A percentile compares a stretch with the other conserved stretches of the same genome.
These are phyloP conservation scores for Gossypium raimondii DNA, from an alignment of 345 rosid genomes.

Conservation along the genomic window DNA sequence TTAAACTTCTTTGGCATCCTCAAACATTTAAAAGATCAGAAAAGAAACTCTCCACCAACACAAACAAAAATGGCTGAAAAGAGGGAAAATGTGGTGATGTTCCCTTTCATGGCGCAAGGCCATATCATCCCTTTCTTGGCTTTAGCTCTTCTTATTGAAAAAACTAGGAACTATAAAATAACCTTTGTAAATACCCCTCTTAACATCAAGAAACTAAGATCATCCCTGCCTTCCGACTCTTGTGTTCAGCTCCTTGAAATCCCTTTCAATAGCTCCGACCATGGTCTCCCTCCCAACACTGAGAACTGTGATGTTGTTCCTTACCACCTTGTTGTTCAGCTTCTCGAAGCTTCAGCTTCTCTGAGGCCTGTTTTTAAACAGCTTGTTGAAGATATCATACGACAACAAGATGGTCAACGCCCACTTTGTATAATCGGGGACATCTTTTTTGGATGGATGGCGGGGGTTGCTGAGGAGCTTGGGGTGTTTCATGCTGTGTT, in stretches of 20 bases:
- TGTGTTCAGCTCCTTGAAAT: conserved; percentile 52
- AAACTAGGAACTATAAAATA: conserved; percentile 24
- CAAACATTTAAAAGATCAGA: not conserved
- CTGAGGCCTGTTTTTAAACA: conserved; percentile 41
- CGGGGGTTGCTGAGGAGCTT: conserved; percentile 38
- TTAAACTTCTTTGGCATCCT: no score
- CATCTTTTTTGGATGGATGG: conserved; percentile 59
- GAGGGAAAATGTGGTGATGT: conserved; percentile 41
- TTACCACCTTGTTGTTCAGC: conserved; percentile 45
- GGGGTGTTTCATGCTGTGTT: conserved; percentile 55
- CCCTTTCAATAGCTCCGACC: conserved; percentile 54
- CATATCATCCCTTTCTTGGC: conserved; percentile 74
- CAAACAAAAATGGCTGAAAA: not conserved
- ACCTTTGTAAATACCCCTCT: conserved; percentile 57
- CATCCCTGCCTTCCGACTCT: conserved; percentile 47
- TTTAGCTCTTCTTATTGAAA: conserved; percentile 53
- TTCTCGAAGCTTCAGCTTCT: conserved; percentile 53
- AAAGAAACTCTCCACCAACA: not conserved
- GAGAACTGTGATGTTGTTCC: conserved; percentile 72
- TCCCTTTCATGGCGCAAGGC: conserved; percentile 86
- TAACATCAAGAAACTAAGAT: conserved; percentile 44
- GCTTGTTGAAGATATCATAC: conserved; percentile 25
- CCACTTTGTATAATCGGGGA: conserved; percentile 50
- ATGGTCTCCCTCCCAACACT: conserved; percentile 60
- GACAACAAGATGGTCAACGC: conserved; percentile 6